Evolutionary conservation across 805 yeast genomes (phyloP).

Genomic region (Yamadazyma takamatsuzukensis): DNA sequence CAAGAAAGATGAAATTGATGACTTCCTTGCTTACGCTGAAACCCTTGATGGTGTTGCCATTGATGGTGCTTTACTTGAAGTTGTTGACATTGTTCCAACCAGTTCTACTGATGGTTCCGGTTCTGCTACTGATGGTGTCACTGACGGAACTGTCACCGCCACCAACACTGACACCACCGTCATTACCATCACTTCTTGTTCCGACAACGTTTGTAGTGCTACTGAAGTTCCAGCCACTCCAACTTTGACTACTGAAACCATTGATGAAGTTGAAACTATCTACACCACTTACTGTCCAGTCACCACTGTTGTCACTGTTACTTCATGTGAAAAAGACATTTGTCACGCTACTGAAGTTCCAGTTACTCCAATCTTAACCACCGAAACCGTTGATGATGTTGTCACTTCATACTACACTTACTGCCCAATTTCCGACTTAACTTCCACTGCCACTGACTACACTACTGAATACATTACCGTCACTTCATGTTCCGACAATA

Average conservation of each 20-base stretch:
- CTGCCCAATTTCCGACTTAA: constrained; percentile 26
- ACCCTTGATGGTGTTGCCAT: constrained; percentile 16
- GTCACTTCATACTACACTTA: constrained; percentile 32
- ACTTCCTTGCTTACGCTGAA: constrained; percentile 17
- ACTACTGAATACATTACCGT: constrained; percentile 11
- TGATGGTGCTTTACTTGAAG: constrained; percentile 22
- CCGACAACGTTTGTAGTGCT: constrained; percentile 22
- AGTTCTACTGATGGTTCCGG: constrained; percentile 14
- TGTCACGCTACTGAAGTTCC: constrained; percentile 28
- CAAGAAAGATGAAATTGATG: constrained; percentile 32
- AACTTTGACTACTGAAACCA: constrained; percentile 16
- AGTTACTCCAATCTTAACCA: constrained; percentile 24
- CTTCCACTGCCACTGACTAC: constrained; percentile 10
- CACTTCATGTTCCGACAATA: constrained; percentile 27
- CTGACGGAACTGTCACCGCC: constrained; percentile 13
- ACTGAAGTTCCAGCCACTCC: constrained; percentile 27
- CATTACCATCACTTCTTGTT: constrained; percentile 34
- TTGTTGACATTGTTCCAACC: constrained; percentile 13
- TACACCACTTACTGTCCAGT: constrained; percentile 15
- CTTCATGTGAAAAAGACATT: constrained; percentile 30
- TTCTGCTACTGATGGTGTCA: constrained; percentile 10
- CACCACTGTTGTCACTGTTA: constrained; percentile 30
- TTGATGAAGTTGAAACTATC: constrained; percentile 13
- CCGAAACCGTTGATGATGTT: constrained; percentile 21
- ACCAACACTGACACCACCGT: constrained; percentile 25